These are phyloP conservation scores for Cadophora luteo-olivacea DNA, from an alignment of 2,329 filamentous ascomycete species.

Conservation along the genomic window DNA sequence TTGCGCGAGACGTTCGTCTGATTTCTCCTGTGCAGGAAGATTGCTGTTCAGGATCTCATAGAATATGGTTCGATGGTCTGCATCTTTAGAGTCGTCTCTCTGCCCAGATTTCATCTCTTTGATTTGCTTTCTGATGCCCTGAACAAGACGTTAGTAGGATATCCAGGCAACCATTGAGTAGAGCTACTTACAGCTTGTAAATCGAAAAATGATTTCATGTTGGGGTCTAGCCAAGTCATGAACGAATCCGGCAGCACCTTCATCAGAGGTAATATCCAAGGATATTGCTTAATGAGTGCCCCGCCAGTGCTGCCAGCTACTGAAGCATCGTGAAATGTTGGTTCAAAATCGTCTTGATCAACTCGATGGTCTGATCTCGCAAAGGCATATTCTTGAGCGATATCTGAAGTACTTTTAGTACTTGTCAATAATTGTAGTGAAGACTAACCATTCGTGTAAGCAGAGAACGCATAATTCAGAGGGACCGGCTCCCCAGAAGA, in stretches of 20 bases:
- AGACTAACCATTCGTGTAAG: conserved; percentile 2
- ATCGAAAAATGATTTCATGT: not conserved
- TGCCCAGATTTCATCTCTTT: conserved; percentile 7
- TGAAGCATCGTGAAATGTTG: conserved; percentile 8
- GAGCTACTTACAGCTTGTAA: not conserved
- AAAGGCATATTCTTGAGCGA: conserved; percentile 39
- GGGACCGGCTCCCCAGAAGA: conserved; percentile 14
- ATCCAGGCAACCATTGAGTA: not conserved
- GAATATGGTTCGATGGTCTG: conserved; percentile 38
- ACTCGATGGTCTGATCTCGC: conserved; percentile 27
- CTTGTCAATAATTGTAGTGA: not conserved
- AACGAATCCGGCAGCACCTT: not conserved
- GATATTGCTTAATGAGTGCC: conserved; percentile 16
- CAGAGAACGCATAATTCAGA: conserved; percentile 25
- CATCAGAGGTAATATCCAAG: conserved; percentile 3
- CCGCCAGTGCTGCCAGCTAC: not conserved
- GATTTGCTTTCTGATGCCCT: conserved; percentile 4
- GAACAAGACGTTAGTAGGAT: not conserved
- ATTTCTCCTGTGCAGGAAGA: conserved; percentile 43
- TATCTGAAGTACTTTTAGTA: conserved; percentile 27
- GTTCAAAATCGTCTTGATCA: conserved; percentile 26
- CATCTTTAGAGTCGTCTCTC: conserved; percentile 19
- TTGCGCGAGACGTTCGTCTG: conserved; percentile 17
- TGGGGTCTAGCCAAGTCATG: not conserved
- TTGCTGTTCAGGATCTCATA: conserved; percentile 37